A percentile compares a stretch with the other conserved stretches of the same genome.
Conservation (phyloP, 164 flowering plant species). For the Kalanchoe fedtschenkoi region DNA sequence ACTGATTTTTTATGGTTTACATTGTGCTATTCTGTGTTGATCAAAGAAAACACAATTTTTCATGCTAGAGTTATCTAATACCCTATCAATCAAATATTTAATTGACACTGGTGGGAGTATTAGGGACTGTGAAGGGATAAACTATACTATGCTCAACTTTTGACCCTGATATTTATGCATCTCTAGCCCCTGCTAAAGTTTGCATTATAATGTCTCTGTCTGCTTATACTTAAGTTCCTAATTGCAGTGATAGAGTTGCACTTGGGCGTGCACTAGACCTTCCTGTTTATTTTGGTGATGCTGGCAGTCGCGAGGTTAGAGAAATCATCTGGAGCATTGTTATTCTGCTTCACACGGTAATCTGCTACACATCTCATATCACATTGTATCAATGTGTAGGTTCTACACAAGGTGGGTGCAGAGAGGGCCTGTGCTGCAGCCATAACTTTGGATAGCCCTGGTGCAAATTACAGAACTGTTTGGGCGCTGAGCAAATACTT, state of each 20-base stretch:
- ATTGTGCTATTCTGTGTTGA: too few species aligned
- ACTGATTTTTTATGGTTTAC: too few species aligned
- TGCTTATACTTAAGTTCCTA: not conserved
- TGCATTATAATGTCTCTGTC: not conserved
- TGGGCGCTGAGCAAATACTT: slow-evolving; percentile 98
- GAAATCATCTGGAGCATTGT: not conserved
- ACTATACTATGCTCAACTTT: not conserved
- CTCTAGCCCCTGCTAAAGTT: not conserved
- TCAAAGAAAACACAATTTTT: too few species aligned
- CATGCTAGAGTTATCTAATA: too few species aligned
- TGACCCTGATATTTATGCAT: not conserved
- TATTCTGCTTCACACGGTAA: not conserved
- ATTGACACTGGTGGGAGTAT: not conserved
- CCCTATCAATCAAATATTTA: not conserved
- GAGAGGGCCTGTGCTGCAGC: slow-evolving; percentile 99
- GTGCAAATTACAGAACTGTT: slow-evolving; percentile 98
- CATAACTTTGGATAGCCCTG: slow-evolving; percentile 85
- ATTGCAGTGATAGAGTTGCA: slow-evolving; percentile 90
- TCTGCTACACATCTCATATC: slow-evolving; percentile 11
- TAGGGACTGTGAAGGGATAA: not conserved
- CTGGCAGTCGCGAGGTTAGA: slow-evolving; percentile 97
- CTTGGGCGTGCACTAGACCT: slow-evolving; percentile 92
- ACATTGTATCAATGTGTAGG: slow-evolving; percentile 29
- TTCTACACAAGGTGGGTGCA: slow-evolving; percentile 95
- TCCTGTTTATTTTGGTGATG: slow-evolving; percentile 99